These are phyloP conservation scores for Pseudogymnoascus sp. DNA, from an alignment of 2,329 filamentous ascomycete genomes.

Conservation along the genomic window DNA sequence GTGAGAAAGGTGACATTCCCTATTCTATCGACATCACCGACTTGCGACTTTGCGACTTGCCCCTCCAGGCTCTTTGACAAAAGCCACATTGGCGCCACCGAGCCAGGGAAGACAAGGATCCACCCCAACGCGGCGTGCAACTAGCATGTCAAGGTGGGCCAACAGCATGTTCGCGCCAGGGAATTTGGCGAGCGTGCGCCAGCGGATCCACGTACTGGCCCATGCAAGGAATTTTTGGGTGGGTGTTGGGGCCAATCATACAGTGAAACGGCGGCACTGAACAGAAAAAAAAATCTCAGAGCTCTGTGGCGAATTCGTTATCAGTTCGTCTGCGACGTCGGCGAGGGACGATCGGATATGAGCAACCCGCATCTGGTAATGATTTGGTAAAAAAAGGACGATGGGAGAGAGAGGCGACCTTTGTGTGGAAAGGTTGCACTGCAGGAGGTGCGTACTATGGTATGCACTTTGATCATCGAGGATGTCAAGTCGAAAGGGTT, in stretches of 20 bases:
- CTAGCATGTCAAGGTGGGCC: neutral
- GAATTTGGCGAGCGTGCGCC: neutral
- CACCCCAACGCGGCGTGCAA: neutral
- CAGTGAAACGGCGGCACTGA: neutral
- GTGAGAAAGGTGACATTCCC: constrained; percentile 2
- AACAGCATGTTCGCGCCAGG: neutral
- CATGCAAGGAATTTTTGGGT: constrained; percentile 2
- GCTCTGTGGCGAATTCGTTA: constrained; percentile 2
- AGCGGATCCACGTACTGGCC: neutral
- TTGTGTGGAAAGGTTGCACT: neutral
- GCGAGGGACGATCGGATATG: neutral
- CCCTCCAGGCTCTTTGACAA: neutral
- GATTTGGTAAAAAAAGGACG: neutral
- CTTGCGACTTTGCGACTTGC: neutral
- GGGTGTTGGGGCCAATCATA: neutral
- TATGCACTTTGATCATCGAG: neutral
- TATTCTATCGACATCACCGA: neutral
- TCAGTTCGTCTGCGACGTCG: constrained; percentile 2
- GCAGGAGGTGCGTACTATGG: neutral
- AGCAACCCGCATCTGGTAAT: neutral
- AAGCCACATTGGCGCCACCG: neutral
- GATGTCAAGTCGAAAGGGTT: neutral
- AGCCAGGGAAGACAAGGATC: neutral
- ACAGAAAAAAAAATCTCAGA: neutral
- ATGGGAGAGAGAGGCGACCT: neutral